Conservation (phyloP, 257 asterid species). For the Solanum neorickii region DNA sequence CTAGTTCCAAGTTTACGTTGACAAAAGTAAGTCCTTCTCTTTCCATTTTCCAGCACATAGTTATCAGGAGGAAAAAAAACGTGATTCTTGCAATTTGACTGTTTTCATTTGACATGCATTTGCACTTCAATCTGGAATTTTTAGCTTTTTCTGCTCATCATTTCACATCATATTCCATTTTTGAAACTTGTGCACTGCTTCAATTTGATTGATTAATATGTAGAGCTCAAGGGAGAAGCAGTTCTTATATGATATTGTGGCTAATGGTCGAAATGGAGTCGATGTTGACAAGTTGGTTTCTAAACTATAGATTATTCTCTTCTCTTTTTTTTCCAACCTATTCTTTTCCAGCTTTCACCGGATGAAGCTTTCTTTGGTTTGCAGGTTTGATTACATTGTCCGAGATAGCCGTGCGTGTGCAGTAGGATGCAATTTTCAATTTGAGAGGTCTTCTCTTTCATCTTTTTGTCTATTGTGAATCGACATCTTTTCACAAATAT, state of each 20-base stretch:
- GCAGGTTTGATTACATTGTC: slow-evolving; percentile 83
- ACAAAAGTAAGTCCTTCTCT: slow-evolving; percentile 32
- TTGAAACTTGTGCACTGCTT: neutral
- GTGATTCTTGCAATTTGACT: neutral
- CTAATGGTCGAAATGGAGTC: slow-evolving; percentile 92
- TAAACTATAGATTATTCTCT: slow-evolving; percentile 1
- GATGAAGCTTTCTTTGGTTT: neutral
- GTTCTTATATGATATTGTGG: slow-evolving; percentile 88
- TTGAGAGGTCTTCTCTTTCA: slow-evolving; percentile 42
- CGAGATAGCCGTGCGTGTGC: slow-evolving; percentile 95
- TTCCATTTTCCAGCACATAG: neutral
- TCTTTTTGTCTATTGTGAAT: neutral
- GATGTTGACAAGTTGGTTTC: slow-evolving; percentile 95
- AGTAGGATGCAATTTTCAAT: slow-evolving; percentile 86
- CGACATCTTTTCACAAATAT: neutral
- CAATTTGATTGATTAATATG: slow-evolving; percentile 4
- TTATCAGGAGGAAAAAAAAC: neutral
- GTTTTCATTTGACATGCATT: neutral
- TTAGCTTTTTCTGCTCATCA: slow-evolving; percentile 10
- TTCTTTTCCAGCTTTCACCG: neutral
- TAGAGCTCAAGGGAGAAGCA: slow-evolving; percentile 69
- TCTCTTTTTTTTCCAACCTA: neutral
- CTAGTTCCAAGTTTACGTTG: slow-evolving; percentile 46
- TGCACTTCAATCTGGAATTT: neutral
- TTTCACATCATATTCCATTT: neutral